Conservation (phyloP, 371 early-diverging fungal species). For the Nematocida sp. region DNA sequence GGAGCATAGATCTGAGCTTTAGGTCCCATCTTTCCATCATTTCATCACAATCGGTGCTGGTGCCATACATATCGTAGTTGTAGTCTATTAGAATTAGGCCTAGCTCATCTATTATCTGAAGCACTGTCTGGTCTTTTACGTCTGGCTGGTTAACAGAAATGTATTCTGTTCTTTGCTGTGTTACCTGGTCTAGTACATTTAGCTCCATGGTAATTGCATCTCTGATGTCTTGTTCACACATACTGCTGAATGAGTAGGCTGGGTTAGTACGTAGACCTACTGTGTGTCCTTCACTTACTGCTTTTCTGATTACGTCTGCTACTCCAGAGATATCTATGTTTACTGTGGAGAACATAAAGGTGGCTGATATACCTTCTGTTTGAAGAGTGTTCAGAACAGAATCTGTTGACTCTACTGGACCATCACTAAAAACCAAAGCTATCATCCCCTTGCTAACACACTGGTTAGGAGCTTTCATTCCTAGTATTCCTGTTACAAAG, state of each 20-base stretch:
- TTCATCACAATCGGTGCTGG: conserved; percentile 41
- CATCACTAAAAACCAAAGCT: conserved; percentile 62
- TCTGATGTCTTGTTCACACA: conserved; percentile 51
- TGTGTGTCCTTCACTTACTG: conserved; percentile 59
- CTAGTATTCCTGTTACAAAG: neutral
- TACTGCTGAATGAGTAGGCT: conserved; percentile 53
- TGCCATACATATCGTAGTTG: conserved; percentile 58
- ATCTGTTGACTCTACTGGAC: conserved; percentile 52
- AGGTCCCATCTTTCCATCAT: conserved; percentile 47
- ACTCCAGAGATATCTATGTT: conserved; percentile 39
- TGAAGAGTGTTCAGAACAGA: conserved; percentile 47
- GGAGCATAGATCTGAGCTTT: conserved; percentile 45
- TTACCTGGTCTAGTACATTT: conserved; percentile 42
- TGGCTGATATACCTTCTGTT: conserved; percentile 43
- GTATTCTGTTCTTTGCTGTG: conserved; percentile 53
- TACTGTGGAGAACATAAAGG: conserved; percentile 58
- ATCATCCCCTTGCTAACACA: conserved; percentile 58
- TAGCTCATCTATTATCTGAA: conserved; percentile 52
- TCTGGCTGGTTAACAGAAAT: conserved; percentile 56
- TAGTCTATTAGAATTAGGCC: conserved; percentile 57
- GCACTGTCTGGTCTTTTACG: conserved; percentile 48
- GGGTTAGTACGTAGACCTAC: conserved; percentile 63
- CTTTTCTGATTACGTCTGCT: conserved; percentile 30
- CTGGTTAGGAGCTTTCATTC: conserved; percentile 39
- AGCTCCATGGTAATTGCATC: conserved; percentile 58